Evolutionary conservation across 495 filamentous ascomycete species (phyloP).

Genomic region (Penicillium bovifimosum): DNA sequence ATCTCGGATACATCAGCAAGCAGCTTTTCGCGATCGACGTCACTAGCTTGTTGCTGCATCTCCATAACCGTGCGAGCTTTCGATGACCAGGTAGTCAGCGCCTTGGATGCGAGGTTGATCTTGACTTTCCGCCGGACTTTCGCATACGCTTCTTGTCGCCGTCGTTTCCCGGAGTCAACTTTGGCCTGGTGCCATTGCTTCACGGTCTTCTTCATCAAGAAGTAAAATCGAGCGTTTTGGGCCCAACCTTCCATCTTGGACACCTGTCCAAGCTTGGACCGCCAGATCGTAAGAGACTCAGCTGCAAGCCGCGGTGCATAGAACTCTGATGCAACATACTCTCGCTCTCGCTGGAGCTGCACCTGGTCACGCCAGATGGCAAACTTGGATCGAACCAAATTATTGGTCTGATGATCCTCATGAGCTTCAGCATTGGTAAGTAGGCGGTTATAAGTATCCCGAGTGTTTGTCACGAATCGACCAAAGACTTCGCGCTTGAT

Average conservation of each 20-base stretch:
- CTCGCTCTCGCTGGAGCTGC: conserved; percentile 37
- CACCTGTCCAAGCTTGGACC: conserved; percentile 39
- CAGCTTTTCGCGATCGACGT: conserved; percentile 34
- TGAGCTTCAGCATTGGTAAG: conserved; percentile 34
- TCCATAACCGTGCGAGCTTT: conserved; percentile 34
- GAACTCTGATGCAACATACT: conserved; percentile 49
- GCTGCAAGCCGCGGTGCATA: conserved; percentile 46
- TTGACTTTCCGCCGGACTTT: conserved; percentile 53
- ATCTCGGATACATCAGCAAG: conserved; percentile 34
- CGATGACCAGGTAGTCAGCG: conserved; percentile 42
- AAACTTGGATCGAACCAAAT: conserved; percentile 35
- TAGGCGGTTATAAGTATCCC: conserved; percentile 34
- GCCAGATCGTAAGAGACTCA: conserved; percentile 46
- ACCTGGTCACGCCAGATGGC: conserved; percentile 41
- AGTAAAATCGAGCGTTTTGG: conserved; percentile 54
- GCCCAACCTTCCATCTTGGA: conserved; percentile 49
- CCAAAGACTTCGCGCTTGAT: conserved; percentile 43
- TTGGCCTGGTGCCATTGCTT: conserved; percentile 52
- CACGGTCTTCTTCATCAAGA: conserved; percentile 47
- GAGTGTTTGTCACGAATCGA: conserved; percentile 37
- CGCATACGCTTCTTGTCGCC: conserved; percentile 55
- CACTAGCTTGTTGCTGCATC: conserved; percentile 40
- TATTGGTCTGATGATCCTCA: conserved; percentile 29
- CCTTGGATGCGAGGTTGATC: conserved; percentile 47
- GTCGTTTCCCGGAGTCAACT: conserved; percentile 45